Base-by-base conservation (phyloP, 169 alveolate genomes). In the Cryptosporidium canis region DNA sequence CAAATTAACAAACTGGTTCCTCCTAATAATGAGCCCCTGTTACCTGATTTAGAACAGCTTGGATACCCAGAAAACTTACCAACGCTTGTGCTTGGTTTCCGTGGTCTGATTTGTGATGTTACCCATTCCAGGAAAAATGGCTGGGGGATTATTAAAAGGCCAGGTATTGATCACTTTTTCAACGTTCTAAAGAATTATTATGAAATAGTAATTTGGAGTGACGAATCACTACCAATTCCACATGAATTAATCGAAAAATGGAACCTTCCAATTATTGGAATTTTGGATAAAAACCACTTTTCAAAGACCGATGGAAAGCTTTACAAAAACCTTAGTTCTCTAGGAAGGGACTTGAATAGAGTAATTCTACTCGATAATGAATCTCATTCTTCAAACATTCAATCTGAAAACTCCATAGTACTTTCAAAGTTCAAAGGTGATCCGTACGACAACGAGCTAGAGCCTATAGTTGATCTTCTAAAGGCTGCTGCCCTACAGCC, bases 141-240 rank as follows among this genome's bases (percentile, higher is more conserved):
- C 16, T 96, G 98, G 97, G 94, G 93, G 63, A 95, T 95, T 45
- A 87, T 95, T 66, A 96, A 96, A 84, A 93, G 99, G 27, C 99
- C 99, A 21, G 96, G 95, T 51, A 97, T 96, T 33, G 98, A 95
- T 72, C 51, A 90, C 45, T 95, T 97, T 91, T 94, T 97, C 83
- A 87, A 91, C 56, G 96, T 94, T 37, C 85, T 97, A 55, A 70
- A 93, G 12, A 91, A 96, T 85, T 96, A 95, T 91, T 97, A 92
- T 83, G 99, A 97, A 83, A 93, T 97, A 7, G 99, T 96, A 21
- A 90, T 96, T 2, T 96, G 98, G 98, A 95, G 97, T 29, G 98
- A 96, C 53, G 98, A 95, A 53, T 51, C 92, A 43, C 94, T 92
- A 55, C 98, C 98, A 1, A 92, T 94, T 1, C 98, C 98, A 1